A percentile compares a stretch with the other conserved stretches of the same genome.
Evolutionary conservation across 163 green algal genomes (phyloP).

Genomic region (Chlamydomonas reinhardtii): DNA sequence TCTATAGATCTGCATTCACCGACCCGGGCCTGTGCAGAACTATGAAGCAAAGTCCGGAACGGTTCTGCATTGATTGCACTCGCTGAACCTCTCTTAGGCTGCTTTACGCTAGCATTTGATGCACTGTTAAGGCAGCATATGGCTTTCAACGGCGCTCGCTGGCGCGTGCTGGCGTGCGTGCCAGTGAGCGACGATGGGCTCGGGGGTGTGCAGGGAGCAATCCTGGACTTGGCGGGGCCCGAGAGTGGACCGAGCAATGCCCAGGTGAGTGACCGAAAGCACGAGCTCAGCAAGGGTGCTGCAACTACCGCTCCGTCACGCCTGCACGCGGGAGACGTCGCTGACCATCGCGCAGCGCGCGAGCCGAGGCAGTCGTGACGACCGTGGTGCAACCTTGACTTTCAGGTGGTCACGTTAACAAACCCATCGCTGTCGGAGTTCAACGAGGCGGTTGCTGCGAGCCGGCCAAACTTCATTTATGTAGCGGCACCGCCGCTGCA

Average conservation of each 20-base stretch:
- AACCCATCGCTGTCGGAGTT: slow-evolving; percentile 67
- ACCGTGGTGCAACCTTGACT: too few species aligned
- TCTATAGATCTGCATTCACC: too few species aligned
- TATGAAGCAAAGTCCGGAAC: too few species aligned
- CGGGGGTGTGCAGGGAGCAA: background rate
- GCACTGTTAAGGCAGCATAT: too few species aligned
- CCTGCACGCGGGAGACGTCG: too few species aligned
- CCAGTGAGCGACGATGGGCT: too few species aligned
- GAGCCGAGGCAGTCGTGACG: too few species aligned
- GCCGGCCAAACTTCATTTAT: slow-evolving; percentile 77
- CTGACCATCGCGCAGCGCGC: too few species aligned
- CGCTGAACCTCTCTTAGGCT: too few species aligned
- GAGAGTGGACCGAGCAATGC: background rate
- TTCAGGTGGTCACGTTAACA: slow-evolving; percentile 21
- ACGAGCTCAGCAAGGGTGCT: background rate
- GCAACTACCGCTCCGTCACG: background rate
- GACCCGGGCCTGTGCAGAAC: too few species aligned
- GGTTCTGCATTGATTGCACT: too few species aligned
- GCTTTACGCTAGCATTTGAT: too few species aligned
- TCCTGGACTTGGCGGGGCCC: slow-evolving; percentile 15
- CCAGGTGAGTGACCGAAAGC: background rate
- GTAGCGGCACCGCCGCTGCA: slow-evolving; percentile 30
- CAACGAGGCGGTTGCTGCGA: slow-evolving; percentile 41
- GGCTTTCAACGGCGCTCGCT: background rate
- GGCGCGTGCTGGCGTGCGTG: slow-evolving; percentile 24